Evolutionary conservation across 176 grass and related monocot species (phyloP).

Genomic region (Olyra latifolia): DNA sequence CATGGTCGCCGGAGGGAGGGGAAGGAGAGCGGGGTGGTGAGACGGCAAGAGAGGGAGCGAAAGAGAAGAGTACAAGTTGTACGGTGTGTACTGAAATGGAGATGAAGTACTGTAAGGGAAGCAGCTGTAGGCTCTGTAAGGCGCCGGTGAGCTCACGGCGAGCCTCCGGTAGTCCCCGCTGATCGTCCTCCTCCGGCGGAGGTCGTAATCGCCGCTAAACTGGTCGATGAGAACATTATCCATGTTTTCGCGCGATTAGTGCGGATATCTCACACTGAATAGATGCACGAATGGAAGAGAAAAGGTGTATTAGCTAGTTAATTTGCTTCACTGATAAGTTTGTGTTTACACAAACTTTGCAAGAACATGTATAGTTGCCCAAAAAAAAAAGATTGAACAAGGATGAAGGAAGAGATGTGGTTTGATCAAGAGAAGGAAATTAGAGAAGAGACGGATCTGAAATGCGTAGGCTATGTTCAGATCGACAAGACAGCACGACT

Average conservation of each 20-base stretch:
- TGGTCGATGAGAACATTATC: constrained; percentile 36
- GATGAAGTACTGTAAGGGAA: not conserved
- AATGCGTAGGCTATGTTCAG: not conserved
- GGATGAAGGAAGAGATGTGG: not conserved
- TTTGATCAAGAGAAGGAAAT: not conserved
- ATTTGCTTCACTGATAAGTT: not conserved
- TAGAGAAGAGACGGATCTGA: not conserved
- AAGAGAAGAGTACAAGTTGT: not conserved
- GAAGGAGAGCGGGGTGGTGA: constrained; percentile 31
- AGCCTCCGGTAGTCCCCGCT: not conserved
- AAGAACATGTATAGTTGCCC: not conserved
- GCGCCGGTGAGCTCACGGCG: not conserved
- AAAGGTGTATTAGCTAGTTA: not conserved
- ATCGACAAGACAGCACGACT: not conserved
- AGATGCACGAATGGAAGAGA: not conserved
- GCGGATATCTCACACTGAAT: too few species aligned
- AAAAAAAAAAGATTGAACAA: not conserved
- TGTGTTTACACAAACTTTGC: not conserved
- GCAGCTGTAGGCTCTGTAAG: not conserved
- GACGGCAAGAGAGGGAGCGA: constrained; percentile 34
- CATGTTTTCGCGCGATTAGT: not conserved
- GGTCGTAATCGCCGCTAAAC: constrained; percentile 4
- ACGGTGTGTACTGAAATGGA: not conserved
- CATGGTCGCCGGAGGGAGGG: not conserved
- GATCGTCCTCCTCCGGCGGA: not conserved